Conservation (phyloP, 306 rosid genomes). For the Sophora flavescens region DNA sequence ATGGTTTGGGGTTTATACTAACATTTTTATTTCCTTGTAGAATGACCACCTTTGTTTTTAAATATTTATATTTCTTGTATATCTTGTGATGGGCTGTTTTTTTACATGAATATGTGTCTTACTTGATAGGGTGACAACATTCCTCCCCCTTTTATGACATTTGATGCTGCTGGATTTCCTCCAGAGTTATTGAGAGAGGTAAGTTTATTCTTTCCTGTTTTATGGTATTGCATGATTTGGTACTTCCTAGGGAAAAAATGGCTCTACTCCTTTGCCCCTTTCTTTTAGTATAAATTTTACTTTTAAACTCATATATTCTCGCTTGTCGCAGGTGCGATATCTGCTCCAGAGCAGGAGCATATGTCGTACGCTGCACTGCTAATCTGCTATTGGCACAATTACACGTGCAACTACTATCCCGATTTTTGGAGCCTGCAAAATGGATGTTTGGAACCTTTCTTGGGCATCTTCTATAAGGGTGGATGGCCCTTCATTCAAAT, state of each 20-base stretch:
- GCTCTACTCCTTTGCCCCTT: slow-evolving; percentile 49
- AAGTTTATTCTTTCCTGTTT: slow-evolving; percentile 51
- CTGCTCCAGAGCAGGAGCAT: slow-evolving; percentile 99
- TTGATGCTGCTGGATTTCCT: slow-evolving; percentile 93
- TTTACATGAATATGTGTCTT: slow-evolving; percentile 41
- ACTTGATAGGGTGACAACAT: slow-evolving; percentile 87
- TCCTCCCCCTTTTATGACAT: slow-evolving; percentile 94
- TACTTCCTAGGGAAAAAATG: slow-evolving; percentile 45
- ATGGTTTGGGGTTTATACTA: slow-evolving; percentile 10
- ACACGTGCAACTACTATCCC: slow-evolving; percentile 92
- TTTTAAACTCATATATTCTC: slow-evolving; percentile 84
- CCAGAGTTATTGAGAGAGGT: slow-evolving; percentile 96
- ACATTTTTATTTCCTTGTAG: slow-evolving; percentile 34
- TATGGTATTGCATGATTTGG: slow-evolving; percentile 40
- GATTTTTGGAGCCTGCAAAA: slow-evolving; percentile 99
- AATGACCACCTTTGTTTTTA: slow-evolving; percentile 1
- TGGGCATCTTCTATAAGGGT: slow-evolving; percentile 96
- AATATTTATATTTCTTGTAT: slow-evolving; percentile 23
- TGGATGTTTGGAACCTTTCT: slow-evolving; percentile 98
- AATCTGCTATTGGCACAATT: slow-evolving; percentile 94
- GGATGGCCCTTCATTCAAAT: slow-evolving; percentile 90
- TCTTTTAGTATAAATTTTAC: slow-evolving; percentile 46
- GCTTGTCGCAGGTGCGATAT: slow-evolving; percentile 99
- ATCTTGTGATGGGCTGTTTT: slow-evolving; percentile 27
- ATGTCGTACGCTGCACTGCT: slow-evolving; percentile 99